Percentiles rank a stretch among this genome's conserved stretches.
phyloP scores from a whole-genome alignment of 352 stramenopile genomes.

The Aphanomyces invadans region DNA sequence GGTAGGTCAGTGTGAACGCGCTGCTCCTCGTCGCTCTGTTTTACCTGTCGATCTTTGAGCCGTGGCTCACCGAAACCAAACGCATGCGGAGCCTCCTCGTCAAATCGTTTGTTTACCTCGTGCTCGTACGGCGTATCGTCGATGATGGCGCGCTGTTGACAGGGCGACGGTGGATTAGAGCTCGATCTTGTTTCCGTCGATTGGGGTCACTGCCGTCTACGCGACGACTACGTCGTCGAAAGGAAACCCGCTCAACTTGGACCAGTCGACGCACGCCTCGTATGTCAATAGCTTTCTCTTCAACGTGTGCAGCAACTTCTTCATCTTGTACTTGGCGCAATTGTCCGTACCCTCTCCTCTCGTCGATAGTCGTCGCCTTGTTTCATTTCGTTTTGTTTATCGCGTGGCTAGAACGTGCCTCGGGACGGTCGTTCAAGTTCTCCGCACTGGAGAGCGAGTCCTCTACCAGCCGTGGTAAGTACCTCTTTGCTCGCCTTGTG shows the following conservation, averaged over 20 bases:
- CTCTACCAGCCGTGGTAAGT: slow-evolving; percentile 53
- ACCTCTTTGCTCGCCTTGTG: too few relatives aligned
- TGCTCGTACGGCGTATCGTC: slow-evolving; percentile 40
- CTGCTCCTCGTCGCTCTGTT: slow-evolving; percentile 60
- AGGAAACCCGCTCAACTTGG: background rate
- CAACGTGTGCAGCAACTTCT: slow-evolving; percentile 76
- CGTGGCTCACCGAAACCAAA: slow-evolving; percentile 51
- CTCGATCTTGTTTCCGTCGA: slow-evolving; percentile 65
- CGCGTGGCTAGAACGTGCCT: slow-evolving; percentile 40
- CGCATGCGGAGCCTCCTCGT: slow-evolving; percentile 62
- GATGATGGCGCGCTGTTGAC: too few relatives aligned
- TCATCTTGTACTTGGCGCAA: slow-evolving; percentile 74
- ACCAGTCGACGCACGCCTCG: slow-evolving; percentile 10
- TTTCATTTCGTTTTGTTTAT: too few relatives aligned
- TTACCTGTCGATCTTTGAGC: slow-evolving; percentile 57
- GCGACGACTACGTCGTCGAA: slow-evolving; percentile 27
- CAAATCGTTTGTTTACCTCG: slow-evolving; percentile 65
- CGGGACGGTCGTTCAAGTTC: slow-evolving; percentile 55
- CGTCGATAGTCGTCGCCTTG: too few relatives aligned
- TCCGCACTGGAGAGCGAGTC: slow-evolving; percentile 45
- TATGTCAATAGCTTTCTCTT: slow-evolving; percentile 76
- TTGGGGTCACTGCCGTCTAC: slow-evolving; percentile 72
- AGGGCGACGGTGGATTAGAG: too few relatives aligned
- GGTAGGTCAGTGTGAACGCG: slow-evolving; percentile 67
- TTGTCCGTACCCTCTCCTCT: slow-evolving; percentile 20